Percentiles rank a stretch among this genome's conserved stretches.
Evolutionary conservation across 768 basidiomycete genomes (phyloP).

Genomic region (Cytidiella melzeri): DNA sequence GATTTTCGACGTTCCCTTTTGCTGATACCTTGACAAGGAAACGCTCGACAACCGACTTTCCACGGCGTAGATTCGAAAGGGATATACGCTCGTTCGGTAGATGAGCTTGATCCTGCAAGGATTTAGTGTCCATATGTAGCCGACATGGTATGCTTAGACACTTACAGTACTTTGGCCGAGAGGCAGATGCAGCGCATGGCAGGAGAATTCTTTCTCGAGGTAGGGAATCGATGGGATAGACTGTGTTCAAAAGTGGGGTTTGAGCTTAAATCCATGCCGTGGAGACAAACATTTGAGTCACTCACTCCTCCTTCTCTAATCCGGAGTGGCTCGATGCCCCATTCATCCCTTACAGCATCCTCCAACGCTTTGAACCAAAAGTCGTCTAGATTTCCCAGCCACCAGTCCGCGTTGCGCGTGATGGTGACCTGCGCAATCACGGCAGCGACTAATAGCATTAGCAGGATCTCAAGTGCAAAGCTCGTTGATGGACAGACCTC

Average conservation of each 20-base stretch:
- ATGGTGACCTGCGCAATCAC: conserved; percentile 52
- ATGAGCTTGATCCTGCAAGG: conserved; percentile 83
- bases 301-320: conserved; percentile 92
- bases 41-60: conserved; percentile 70
- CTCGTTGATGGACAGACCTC: conserved; percentile 41
- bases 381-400: conserved; percentile 84
- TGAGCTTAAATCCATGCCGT: neutral
- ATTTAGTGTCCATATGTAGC: neutral
- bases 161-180: conserved; percentile 87
- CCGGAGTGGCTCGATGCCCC: conserved; percentile 78
- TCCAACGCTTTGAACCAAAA: conserved; percentile 86
- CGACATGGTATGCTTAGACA: conserved; percentile 13
- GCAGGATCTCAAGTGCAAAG: neutral
- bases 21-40: conserved; percentile 55
- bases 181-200: conserved; percentile 88
- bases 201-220: conserved; percentile 86
- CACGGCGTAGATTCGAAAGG: conserved; percentile 70
- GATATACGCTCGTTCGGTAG: conserved; percentile 91
- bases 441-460: neutral
- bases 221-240: conserved; percentile 93
- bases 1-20: too few relatives aligned
- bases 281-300: conserved; percentile 12
- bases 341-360: conserved; percentile 75
- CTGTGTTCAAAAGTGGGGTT: conserved; percentile 36
- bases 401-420: conserved; percentile 89